A percentile compares a stretch with the other conserved stretches of the same genome.
Evolutionary conservation across 768 basidiomycete genomes (phyloP).

Genomic region (Postia placenta): DNA sequence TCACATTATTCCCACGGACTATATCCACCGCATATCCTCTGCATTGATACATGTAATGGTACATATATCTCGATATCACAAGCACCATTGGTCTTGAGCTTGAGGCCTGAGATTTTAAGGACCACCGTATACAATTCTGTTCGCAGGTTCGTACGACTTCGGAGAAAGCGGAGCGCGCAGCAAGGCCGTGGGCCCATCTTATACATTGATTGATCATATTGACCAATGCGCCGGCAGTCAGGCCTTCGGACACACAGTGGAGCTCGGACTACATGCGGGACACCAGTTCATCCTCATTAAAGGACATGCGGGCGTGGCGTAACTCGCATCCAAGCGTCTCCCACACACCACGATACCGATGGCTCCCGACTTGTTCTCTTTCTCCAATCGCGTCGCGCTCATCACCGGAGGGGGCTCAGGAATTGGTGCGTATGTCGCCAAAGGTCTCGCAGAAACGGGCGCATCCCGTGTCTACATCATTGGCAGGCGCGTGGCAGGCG

Average conservation of each 20-base stretch:
- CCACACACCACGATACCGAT: background rate
- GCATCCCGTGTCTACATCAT: conserved; percentile 14
- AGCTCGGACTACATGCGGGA: background rate
- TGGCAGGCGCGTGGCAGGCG: conserved; percentile 9
- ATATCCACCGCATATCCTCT: too few relatives aligned
- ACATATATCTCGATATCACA: too few relatives aligned
- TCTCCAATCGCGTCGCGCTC: conserved; percentile 16
- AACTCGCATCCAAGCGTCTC: background rate
- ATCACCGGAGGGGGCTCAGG: conserved; percentile 20
- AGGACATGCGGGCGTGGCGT: background rate
- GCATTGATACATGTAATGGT: too few relatives aligned
- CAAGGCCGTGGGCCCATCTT: too few relatives aligned
- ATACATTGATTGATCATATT: too few relatives aligned
- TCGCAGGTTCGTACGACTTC: too few relatives aligned
- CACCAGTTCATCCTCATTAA: background rate
- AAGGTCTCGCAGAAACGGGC: conserved; percentile 11
- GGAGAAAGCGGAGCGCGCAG: too few relatives aligned
- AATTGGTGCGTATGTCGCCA: conserved; percentile 14
- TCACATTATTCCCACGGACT: too few relatives aligned
- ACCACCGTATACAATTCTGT: too few relatives aligned
- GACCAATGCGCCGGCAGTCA: background rate
- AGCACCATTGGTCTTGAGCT: too few relatives aligned
- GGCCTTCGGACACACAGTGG: background rate
- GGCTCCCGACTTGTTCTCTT: background rate
- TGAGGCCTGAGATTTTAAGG: too few relatives aligned